Evolutionary conservation across 495 filamentous ascomycete genomes (phyloP), one percentile per base, ranked within the genome.

Genomic region (Xylaria grammica): DNA sequence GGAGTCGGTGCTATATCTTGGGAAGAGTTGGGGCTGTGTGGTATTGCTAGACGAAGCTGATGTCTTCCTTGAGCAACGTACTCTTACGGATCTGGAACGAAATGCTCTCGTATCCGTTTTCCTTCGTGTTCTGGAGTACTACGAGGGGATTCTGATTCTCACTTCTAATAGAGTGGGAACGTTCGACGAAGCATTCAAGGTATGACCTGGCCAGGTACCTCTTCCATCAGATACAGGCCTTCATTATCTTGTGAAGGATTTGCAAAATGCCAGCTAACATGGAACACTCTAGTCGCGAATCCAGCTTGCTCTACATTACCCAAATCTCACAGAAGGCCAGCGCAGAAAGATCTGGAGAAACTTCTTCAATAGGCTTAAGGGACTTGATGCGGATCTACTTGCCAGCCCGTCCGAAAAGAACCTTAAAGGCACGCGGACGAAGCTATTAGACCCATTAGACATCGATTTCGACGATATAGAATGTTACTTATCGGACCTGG

Each of bases 21-120:
- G 71, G 11, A 71, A 66, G 0, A 67, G 62, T 6, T 84, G 79
- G 80, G 71, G 70, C 1, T 57, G 58, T 6, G 61, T 60, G 6
- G 42, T 61, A n/a, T n/a, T 65, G 13, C 63, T 65, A 11, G 55
- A 60, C 44, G 63, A 60, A 48, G 46, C 45, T 1, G 63, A 65
- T 27, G 48, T 65, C 2, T 81, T 81, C 66, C 70, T 81, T 0
- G 73, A 79, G 60, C 69, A 75, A 22, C 76, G 81, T 7, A 69
- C 54, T 3, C 38, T 67, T 0, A 57, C 71, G 5, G 78, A 83
- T 44, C 65, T 83, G 9, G 61, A 75, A 30, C 71, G 80, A 15
- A 85, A 84, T 64, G 69, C 70, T 19, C 70, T 84, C 4, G 81
- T 84, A 1, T 78, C 78, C 22, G 67, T 70, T 26, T 81, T 81